Base-by-base conservation (phyloP, 2,329 filamentous ascomycete species). In the Cladosporium sp. region DNA sequence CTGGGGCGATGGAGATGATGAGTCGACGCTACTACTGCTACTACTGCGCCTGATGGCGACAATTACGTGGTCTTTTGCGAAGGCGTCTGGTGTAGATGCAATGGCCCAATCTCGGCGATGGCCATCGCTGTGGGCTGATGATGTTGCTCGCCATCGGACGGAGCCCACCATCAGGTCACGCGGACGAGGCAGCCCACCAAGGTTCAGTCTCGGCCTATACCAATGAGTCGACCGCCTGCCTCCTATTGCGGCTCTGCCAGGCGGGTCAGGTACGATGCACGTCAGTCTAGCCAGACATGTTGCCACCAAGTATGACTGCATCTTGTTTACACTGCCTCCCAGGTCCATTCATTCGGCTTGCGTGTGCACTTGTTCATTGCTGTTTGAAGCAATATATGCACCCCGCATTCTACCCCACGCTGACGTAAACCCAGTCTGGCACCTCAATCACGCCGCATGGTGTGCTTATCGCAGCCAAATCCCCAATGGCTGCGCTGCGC, bases 121-220 rank as follows among this genome's bases (percentile, higher is more conserved):
- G 8, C n/a, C 33, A 53, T n/a, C 50, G 46, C 4, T 31, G 61
- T 63, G 61, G 61, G 46, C 35, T 63, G 61, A 56, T 63, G 61
- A 63, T 63, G 61, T 56, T 49, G 59, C 31, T 56, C 23, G 44
- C 26, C 61, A 46, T 49, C 61, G 61, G 61, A 63, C 61, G 50
- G 61, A 63, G 61, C 61, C 61, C 61, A 37, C 61, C 61, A 29
- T 63, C 61, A 56, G 33, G 35, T 63, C 61, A 63, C 61, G 61
- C 49, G 61, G 49, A 11, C 50, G 33, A 28, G 23, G 31, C 14
- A 35, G 21, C 50, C 61, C 55, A 53, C 21, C 46, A 62, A 62
- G 49, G 29, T 62, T 37, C 31, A 53, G 46, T 53, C 60, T 62
- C 46, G 60, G 28, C 16, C 61, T 35, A 55, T 49, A 63, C 50